Percentiles rank a stretch among this genome's conserved stretches.
Conservation (phyloP, 306 rosid species). For the Adenanthera pavonina region DNA sequence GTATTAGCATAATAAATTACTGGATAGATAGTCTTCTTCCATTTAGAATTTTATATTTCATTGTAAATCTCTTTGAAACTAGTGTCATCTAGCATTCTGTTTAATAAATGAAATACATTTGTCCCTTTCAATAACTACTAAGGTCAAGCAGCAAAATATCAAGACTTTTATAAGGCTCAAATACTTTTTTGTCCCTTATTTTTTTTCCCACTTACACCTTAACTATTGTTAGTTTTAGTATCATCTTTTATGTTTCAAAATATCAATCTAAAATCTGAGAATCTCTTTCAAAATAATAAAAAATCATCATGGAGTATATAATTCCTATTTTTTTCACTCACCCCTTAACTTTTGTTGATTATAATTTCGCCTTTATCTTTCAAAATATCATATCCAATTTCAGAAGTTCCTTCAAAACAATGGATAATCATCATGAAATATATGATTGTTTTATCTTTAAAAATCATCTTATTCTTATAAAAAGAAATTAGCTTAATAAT, state of each 20-base stretch:
- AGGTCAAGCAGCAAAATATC: neutral
- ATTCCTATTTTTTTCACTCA: neutral
- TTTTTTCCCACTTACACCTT: neutral
- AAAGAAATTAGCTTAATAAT: no score
- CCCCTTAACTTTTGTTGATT: neutral
- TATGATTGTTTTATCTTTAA: neutral
- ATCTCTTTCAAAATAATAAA: neutral
- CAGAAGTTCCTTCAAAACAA: neutral
- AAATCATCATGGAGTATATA: neutral
- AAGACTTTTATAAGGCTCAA: neutral
- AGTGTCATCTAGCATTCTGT: slow-evolving; percentile 40
- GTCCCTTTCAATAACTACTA: slow-evolving; percentile 16
- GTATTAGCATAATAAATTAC: slow-evolving; percentile 59
- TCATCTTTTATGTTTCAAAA: neutral
- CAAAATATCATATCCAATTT: neutral
- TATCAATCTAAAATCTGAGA: neutral
- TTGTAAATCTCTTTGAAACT: slow-evolving; percentile 40
- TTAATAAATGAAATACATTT: slow-evolving; percentile 40
- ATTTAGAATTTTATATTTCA: slow-evolving; percentile 34
- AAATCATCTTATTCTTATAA: no score
- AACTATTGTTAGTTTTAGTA: neutral
- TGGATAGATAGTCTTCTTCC: slow-evolving; percentile 42
- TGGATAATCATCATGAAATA: neutral
- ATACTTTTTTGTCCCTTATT: neutral
- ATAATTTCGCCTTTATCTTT: neutral